Evolutionary conservation across 176 grass and related monocot genomes (phyloP).

Genomic region (Aegilops longissima): DNA sequence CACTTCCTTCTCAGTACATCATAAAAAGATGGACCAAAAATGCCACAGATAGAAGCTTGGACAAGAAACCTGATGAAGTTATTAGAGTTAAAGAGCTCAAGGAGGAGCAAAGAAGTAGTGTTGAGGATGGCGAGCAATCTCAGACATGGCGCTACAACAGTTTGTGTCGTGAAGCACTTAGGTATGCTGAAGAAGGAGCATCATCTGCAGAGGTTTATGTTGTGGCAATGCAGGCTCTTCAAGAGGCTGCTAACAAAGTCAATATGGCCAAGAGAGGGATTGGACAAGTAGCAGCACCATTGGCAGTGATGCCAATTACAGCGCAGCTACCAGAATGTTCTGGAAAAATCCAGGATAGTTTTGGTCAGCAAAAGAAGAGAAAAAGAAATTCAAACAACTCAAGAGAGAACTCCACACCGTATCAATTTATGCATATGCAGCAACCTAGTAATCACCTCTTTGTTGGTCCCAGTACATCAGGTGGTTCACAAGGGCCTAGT

Average conservation of each 20-base stretch:
- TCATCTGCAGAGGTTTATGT: slow-evolving; percentile 55
- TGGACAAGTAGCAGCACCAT: slow-evolving; percentile 41
- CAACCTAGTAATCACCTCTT: slow-evolving; percentile 46
- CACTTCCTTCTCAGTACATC: slow-evolving; percentile 51
- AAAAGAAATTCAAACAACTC: slow-evolving; percentile 48
- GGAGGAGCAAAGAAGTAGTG: slow-evolving; percentile 42
- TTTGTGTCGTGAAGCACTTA: slow-evolving; percentile 54
- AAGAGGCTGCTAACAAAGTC: slow-evolving; percentile 63
- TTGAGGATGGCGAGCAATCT: slow-evolving; percentile 47
- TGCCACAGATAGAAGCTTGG: slow-evolving; percentile 39
- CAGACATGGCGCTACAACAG: slow-evolving; percentile 56
- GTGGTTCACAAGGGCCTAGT: slow-evolving; percentile 41
- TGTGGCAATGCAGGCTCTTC: slow-evolving; percentile 64
- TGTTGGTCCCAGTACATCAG: slow-evolving; percentile 45
- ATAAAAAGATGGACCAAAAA: slow-evolving; percentile 56
- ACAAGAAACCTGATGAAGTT: slow-evolving; percentile 35
- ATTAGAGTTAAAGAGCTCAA: slow-evolving; percentile 35
- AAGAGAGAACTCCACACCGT: slow-evolving; percentile 26
- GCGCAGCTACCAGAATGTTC: slow-evolving; percentile 38
- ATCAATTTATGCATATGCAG: slow-evolving; percentile 52
- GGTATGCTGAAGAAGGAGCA: slow-evolving; percentile 62
- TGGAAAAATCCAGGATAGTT: slow-evolving; percentile 33
- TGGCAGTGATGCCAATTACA: slow-evolving; percentile 61
- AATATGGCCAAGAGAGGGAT: slow-evolving; percentile 59
- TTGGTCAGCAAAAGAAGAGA: slow-evolving; percentile 42